These are phyloP conservation scores for Leucocoprinus leucothites DNA, from an alignment of 768 basidiomycete genomes.

Conservation along the genomic window DNA sequence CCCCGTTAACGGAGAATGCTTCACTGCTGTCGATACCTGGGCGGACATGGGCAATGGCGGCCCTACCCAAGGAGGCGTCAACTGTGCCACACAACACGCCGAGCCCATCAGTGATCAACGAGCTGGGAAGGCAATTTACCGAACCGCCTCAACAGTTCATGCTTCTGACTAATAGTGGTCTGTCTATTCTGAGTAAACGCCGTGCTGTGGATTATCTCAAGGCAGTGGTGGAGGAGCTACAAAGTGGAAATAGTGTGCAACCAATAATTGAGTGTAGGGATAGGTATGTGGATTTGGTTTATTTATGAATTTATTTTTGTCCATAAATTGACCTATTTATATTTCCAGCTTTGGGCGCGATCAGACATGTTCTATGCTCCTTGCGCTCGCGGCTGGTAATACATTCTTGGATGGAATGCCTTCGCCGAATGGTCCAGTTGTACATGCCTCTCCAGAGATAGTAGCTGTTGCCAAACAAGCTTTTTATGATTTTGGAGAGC, in stretches of 20 bases:
- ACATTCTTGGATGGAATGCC: slow-evolving; percentile 68
- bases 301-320: background rate
- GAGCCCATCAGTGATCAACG: slow-evolving; percentile 62
- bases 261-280: slow-evolving; percentile 83
- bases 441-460: slow-evolving; percentile 56
- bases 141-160: slow-evolving; percentile 77
- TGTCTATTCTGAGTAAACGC: slow-evolving; percentile 78
- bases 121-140: slow-evolving; percentile 80
- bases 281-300: slow-evolving; percentile 41
- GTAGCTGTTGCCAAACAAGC: slow-evolving; percentile 76
- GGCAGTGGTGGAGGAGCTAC: slow-evolving; percentile 78
- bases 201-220: slow-evolving; percentile 83
- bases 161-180: slow-evolving; percentile 82
- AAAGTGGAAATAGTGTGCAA: slow-evolving; percentile 71
- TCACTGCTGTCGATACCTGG: slow-evolving; percentile 78
- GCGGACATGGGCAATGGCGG: slow-evolving; percentile 79
- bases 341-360: slow-evolving; percentile 78
- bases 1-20: slow-evolving; percentile 75
- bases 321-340: slow-evolving; percentile 9
- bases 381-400: slow-evolving; percentile 83
- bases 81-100: slow-evolving; percentile 38
- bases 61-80: slow-evolving; percentile 35
- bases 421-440: slow-evolving; percentile 41
- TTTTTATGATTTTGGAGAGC: slow-evolving; percentile 83
- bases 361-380: slow-evolving; percentile 89